These are phyloP conservation scores for Orbilia ellipsospora DNA, from an alignment of 2,329 filamentous ascomycete genomes.

Conservation along the genomic window DNA sequence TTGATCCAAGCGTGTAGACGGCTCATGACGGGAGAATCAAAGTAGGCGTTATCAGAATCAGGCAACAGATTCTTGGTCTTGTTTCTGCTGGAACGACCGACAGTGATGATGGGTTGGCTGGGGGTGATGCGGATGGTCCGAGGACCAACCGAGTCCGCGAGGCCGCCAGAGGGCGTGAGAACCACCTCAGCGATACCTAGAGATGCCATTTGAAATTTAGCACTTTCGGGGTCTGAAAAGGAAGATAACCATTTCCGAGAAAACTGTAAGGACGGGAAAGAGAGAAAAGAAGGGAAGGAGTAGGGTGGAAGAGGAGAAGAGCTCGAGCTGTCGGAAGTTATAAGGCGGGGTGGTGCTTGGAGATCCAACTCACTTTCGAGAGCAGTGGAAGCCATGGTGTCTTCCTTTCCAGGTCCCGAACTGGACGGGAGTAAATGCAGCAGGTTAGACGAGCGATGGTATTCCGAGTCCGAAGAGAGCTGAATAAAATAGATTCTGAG, in stretches of 20 bases:
- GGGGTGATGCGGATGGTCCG: conserved; percentile 36
- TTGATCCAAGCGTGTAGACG: conserved; percentile 71
- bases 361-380: conserved; percentile 49
- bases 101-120: conserved; percentile 55
- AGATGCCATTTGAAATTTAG: conserved; percentile 30
- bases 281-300: background rate
- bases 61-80: conserved; percentile 61
- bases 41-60: conserved; percentile 71
- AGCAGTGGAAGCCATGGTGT: conserved; percentile 45
- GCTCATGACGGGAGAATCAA: conserved; percentile 78
- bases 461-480: too few relatives aligned
- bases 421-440: conserved; percentile 20
- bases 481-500: too few relatives aligned
- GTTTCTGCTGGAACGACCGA: conserved; percentile 66
- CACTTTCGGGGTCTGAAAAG: background rate
- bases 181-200: conserved; percentile 38
- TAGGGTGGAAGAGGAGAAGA: background rate
- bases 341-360: conserved; percentile 48
- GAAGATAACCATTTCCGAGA: background rate
- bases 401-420: conserved; percentile 29
- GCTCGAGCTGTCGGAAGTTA: conserved; percentile 41
- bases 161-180: conserved; percentile 31
- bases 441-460: background rate
- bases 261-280: background rate
- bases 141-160: conserved; percentile 43